Conservation (phyloP, 768 basidiomycete species). For the Candolleomyces efflorescens region DNA sequence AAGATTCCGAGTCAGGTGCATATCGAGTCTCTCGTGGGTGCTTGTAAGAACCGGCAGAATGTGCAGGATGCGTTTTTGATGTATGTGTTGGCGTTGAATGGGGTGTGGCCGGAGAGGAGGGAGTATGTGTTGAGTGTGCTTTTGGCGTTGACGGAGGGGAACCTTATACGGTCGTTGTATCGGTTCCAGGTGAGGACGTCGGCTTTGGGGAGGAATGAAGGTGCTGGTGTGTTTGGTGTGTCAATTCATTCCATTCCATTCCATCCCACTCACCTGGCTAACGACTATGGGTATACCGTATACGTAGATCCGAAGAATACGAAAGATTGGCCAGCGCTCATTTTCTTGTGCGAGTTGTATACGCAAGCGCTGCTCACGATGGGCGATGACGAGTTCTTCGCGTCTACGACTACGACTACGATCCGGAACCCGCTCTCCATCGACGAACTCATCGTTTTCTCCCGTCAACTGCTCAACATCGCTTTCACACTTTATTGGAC, state of each 20-base stretch:
- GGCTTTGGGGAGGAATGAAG: slow-evolving; percentile 56
- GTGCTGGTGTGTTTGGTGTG: slow-evolving; percentile 22
- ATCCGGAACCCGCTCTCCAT: slow-evolving; percentile 71
- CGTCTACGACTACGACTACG: background rate
- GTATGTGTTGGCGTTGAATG: slow-evolving; percentile 56
- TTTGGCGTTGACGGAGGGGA: slow-evolving; percentile 44
- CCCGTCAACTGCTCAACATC: slow-evolving; percentile 73
- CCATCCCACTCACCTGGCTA: no score
- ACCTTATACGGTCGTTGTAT: slow-evolving; percentile 73
- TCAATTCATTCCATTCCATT: no score
- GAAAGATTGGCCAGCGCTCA: slow-evolving; percentile 58
- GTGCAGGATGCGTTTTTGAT: slow-evolving; percentile 45
- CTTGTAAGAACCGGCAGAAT: slow-evolving; percentile 34
- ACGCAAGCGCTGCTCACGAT: slow-evolving; percentile 82
- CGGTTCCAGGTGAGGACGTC: slow-evolving; percentile 59
- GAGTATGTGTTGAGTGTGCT: slow-evolving; percentile 56
- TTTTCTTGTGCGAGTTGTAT: slow-evolving; percentile 81
- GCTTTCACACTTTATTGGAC: slow-evolving; percentile 68
- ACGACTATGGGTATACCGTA: no score
- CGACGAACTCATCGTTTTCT: slow-evolving; percentile 77
- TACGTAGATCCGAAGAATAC: slow-evolving; percentile 40
- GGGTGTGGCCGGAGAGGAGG: slow-evolving; percentile 55
- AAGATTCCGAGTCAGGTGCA: slow-evolving; percentile 51
- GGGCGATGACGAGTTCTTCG: slow-evolving; percentile 97
- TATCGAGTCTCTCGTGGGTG: slow-evolving; percentile 46